Base-by-base conservation (phyloP, 2,329 filamentous ascomycete genomes). In the Xylaria polymorpha region DNA sequence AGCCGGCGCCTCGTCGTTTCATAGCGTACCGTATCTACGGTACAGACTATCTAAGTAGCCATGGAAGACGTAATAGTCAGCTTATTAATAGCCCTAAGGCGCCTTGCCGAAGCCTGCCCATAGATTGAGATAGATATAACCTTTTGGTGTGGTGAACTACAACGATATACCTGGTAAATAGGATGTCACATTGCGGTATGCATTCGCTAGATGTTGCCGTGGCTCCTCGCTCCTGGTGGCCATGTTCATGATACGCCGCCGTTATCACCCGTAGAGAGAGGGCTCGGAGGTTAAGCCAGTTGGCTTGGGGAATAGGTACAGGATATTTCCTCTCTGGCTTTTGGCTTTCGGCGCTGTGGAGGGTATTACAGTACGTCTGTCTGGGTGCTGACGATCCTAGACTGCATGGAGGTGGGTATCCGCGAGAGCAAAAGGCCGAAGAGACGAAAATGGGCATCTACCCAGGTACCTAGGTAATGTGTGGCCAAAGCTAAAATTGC, bases 1-100 rank as follows among this genome's bases (percentile, higher is more conserved):
- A 12, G 22, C 25, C 46, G 22, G 46, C 15, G 20, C 14, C 14
- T 29, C 22, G 22, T 50, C 46, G 46, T 50, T 41, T 50, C 18
- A 50, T 50, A 50, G 46, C 22, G 46, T 50, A 50, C 46, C 46
- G 50, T 35, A n/a, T 53, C 50, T 35, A 53, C 15, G 29, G 50
- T n/a, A 53, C 50, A 35, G 46, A 46, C 44, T 46, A n/a, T 29
- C 25, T 4, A 29, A 29, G 4, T 29, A 29, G 4, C 25, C 3
- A 29, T 29, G 25, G 2, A 29, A 29, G 25, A 29, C 4, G 25
- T 29, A 29, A 29, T n/a, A 18, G 3, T 44, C 7, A 56, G 29
- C 18, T 20, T 35, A 37, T 55, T 29, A 55, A 37, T 56, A 39
- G 20, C 32, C 25, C 25, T 29, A 18, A 10, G 32, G 51, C 55